These are phyloP conservation scores for Xylaria venustula DNA, from an alignment of 495 filamentous ascomycete species.

Conservation along the genomic window DNA sequence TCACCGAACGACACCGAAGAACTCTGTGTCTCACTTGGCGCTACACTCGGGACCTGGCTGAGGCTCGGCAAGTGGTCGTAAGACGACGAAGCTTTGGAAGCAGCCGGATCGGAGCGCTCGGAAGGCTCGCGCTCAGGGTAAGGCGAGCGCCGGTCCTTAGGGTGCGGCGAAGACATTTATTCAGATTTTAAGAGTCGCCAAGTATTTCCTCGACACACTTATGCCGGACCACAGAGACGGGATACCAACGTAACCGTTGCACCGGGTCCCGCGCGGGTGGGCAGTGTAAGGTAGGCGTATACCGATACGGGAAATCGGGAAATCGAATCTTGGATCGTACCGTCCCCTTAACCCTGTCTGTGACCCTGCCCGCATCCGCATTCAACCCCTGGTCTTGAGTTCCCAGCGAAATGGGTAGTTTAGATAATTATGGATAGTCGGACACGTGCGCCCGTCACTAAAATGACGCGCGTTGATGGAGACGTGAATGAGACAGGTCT, in stretches of 20 bases:
- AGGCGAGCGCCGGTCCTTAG: not conserved
- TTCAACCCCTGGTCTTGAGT: not conserved
- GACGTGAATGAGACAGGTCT: no score
- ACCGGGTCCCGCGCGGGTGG: not conserved
- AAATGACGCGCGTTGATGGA: not conserved
- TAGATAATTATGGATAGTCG: not conserved
- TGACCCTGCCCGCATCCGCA: not conserved
- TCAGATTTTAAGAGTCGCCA: not conserved
- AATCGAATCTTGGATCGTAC: no score
- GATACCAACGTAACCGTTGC: not conserved
- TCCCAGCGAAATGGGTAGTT: not conserved
- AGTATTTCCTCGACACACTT: not conserved
- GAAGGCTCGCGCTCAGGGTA: not conserved
- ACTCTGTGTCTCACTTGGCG: conserved; percentile 4
- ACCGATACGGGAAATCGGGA: not conserved
- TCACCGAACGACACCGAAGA: not conserved
- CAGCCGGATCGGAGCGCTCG: not conserved
- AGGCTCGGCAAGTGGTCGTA: conserved; percentile 4
- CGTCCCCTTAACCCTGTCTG: not conserved
- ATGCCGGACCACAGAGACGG: not conserved
- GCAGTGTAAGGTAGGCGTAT: no score
- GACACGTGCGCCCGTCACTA: not conserved
- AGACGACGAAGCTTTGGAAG: not conserved
- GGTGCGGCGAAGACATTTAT: not conserved
- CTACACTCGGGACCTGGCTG: not conserved